Conservation (phyloP, 1,284 basidiomycete genomes). For the Stygiomarasmius scandens region DNA sequence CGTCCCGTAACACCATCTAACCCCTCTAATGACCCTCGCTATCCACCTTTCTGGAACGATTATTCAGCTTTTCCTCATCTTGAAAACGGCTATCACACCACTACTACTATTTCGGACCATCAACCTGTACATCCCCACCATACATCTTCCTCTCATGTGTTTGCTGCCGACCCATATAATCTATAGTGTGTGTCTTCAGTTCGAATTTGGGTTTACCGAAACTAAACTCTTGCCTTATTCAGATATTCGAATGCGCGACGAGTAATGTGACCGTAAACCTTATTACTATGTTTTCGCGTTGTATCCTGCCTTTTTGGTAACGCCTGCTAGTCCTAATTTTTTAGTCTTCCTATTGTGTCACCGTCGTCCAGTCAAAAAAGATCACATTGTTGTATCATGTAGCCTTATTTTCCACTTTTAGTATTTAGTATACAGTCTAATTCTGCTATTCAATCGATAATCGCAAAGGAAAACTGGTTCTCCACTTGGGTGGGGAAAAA, state of each 20-base stretch:
- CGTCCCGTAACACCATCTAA: neutral
- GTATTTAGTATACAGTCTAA: too few species aligned
- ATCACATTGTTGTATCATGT: too few species aligned
- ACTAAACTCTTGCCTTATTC: neutral
- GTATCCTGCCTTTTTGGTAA: neutral
- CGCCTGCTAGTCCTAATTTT: neutral
- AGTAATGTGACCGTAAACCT: neutral
- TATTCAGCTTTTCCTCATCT: slow-evolving; percentile 60
- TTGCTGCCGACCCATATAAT: slow-evolving; percentile 39
- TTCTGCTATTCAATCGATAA: too few species aligned
- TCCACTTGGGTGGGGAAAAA: too few species aligned
- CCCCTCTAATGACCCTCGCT: slow-evolving; percentile 30
- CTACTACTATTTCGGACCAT: slow-evolving; percentile 15
- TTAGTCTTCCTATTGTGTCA: neutral
- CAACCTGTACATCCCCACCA: slow-evolving; percentile 21
- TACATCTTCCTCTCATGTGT: slow-evolving; percentile 32
- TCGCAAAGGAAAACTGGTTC: neutral
- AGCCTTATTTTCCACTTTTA: too few species aligned
- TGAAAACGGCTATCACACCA: slow-evolving; percentile 29
- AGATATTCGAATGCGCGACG: slow-evolving; percentile 3
- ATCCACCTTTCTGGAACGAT: slow-evolving; percentile 59
- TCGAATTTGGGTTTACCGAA: too few species aligned
- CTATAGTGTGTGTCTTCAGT: slow-evolving; percentile 23
- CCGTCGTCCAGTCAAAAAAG: neutral
- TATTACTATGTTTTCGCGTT: neutral